phyloP scores from a whole-genome alignment of 768 basidiomycete species.

The Trametes cingulata region DNA sequence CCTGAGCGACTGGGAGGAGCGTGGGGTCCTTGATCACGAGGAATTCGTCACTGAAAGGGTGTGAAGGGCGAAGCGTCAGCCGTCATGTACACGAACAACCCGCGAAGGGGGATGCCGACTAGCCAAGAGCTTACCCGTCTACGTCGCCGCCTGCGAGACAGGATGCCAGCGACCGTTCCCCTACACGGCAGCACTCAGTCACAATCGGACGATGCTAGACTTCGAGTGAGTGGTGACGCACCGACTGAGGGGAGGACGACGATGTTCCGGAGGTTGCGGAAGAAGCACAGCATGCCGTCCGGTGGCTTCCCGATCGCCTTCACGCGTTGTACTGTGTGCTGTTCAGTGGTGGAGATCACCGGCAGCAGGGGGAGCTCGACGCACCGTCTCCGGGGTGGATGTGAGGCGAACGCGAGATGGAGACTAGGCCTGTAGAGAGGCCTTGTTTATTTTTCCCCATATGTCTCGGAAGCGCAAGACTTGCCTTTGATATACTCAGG shows the following conservation, averaged over 20 bases:
- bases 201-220: no score
- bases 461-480: constrained; percentile 31
- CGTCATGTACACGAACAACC: background rate
- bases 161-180: constrained; percentile 63
- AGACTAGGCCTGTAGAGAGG: constrained; percentile 20
- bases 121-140: constrained; percentile 62
- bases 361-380: no score
- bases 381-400: constrained; percentile 78
- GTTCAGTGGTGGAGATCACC: background rate
- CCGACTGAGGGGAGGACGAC: constrained; percentile 71
- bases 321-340: constrained; percentile 61
- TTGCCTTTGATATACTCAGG: constrained; percentile 61
- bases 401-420: constrained; percentile 71
- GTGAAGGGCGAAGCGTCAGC: background rate
- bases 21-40: constrained; percentile 55
- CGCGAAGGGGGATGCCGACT: no score
- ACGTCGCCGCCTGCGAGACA: constrained; percentile 78
- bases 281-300: constrained; percentile 52
- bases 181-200: constrained; percentile 33
- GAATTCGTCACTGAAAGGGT: constrained; percentile 56
- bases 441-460: background rate
- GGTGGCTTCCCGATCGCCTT: constrained; percentile 73
- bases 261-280: constrained; percentile 64
- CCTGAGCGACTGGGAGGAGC: constrained; percentile 53
- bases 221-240: constrained; percentile 28